Evolutionary conservation across 176 grass and related monocot genomes (phyloP), one percentile per base, ranked within the genome.

Genomic region (Ensete ventricosum): DNA sequence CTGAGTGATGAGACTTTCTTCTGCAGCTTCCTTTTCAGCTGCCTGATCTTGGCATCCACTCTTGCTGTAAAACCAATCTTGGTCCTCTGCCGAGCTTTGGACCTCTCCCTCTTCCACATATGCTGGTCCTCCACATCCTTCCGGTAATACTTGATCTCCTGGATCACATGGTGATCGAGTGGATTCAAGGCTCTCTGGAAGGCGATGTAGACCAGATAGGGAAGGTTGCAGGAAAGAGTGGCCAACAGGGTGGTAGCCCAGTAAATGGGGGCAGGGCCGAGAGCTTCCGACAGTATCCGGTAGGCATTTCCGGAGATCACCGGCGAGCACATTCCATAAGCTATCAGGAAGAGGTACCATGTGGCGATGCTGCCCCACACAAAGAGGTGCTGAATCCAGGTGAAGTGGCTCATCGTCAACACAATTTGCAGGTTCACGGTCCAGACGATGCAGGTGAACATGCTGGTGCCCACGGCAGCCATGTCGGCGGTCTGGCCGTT

Each of bases 371-470:
- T 96, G 73, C 93, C 93, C 85, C 90, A 96, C 6, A 96, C 93
- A 69, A 92, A 92, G 60, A 96, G 21, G 83, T 92, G 87, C 49
- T 92, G 93, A 75, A 96, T 96, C 93, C 93, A 96, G 53, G 93
- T 96, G 85, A 96, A 96, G 89, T 96, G 90, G 79, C 83, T 90
- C 93, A 96, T 96, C 77, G 85, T 96, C 52, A 92, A 79, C 21
- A 87, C 87, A 63, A 96, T 96, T 76, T 96, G 93, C 60, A 96
- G 80, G 84, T 96, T 96, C 49, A 96, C 93, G 29, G 93, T 83
- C 87, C 93, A 96, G 79, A 96, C 90, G 80, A 92, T 96, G 76
- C 89, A 96, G 51, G 93, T 92, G 70, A 96, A 96, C 93, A 96
- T 96, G 79, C 85, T 80, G 62, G 87, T 92, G 68, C 93, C 93